These are phyloP conservation scores for Neostapfia colusana DNA, from an alignment of 176 grass and related monocot species.

Conservation along the genomic window DNA sequence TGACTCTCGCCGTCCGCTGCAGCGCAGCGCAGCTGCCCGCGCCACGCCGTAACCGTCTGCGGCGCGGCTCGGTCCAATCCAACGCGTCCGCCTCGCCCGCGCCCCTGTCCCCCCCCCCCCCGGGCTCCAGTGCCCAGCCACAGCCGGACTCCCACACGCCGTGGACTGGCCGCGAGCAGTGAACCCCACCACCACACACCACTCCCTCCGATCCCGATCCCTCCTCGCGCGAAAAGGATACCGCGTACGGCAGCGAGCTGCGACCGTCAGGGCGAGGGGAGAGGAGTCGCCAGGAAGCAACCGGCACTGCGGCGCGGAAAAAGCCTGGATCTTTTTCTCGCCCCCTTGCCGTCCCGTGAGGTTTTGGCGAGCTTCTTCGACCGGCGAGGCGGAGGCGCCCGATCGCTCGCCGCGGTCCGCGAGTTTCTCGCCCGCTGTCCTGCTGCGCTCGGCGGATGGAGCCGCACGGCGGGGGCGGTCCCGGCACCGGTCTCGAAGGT, in stretches of 20 bases:
- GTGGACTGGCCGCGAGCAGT: background rate
- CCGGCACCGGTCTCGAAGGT: conserved; percentile 73
- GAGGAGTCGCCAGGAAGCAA: conserved; percentile 39
- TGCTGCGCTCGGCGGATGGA: conserved; percentile 43
- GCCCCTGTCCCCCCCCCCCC: background rate
- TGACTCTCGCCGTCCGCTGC: background rate
- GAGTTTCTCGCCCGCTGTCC: background rate
- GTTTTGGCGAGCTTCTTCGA: background rate
- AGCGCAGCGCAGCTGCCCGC: background rate
- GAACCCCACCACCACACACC: conserved; percentile 16
- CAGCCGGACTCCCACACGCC: background rate
- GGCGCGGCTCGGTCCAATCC: conserved; percentile 1
- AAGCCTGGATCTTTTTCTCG: background rate
- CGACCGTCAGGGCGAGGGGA: background rate
- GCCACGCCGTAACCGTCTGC: background rate
- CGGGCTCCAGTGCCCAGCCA: conserved; percentile 8
- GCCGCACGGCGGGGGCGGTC: conserved; percentile 26
- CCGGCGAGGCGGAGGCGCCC: background rate
- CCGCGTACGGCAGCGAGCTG: conserved; percentile 29
- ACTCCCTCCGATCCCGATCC: background rate
- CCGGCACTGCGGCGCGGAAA: background rate
- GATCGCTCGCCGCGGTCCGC: conserved; percentile 31
- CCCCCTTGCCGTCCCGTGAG: background rate
- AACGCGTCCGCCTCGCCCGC: conserved; percentile 32
- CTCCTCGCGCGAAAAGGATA: conserved; percentile 36